These are phyloP conservation scores for Caryopteris hybrid DNA, from an alignment of 305 asterid species.

Conservation along the genomic window DNA sequence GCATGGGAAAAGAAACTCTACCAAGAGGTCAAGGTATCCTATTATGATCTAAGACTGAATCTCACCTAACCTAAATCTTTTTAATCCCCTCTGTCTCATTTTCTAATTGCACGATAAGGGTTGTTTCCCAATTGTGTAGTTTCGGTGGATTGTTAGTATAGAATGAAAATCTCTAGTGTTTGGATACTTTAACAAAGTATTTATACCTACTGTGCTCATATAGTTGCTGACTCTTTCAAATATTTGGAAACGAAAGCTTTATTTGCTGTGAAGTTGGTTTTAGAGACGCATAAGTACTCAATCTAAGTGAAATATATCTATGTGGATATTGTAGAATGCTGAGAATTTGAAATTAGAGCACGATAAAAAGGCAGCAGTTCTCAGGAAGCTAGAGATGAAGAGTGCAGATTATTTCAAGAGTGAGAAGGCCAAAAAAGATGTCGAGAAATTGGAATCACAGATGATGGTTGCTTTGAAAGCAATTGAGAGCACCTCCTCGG, in stretches of 20 bases:
- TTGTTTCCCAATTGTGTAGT: neutral
- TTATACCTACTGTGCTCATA: neutral
- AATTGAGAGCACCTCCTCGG: constrained; percentile 72
- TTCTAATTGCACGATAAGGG: neutral
- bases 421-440: constrained; percentile 93
- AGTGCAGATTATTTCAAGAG: constrained; percentile 81
- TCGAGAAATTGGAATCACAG: constrained; percentile 86
- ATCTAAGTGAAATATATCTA: constrained; percentile 3
- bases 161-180: neutral
- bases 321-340: constrained; percentile 50
- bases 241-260: neutral
- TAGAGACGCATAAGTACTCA: neutral
- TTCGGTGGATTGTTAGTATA: neutral
- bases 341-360: constrained; percentile 74
- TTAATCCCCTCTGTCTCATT: neutral
- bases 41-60: neutral
- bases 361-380: constrained; percentile 53
- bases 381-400: constrained; percentile 87
- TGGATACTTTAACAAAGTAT: neutral
- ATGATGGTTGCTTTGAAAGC: constrained; percentile 85
- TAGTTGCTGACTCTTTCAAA: neutral
- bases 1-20: constrained; percentile 95
- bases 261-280: neutral
- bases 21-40: constrained; percentile 80
- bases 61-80: neutral